Conservation (phyloP, 2,329 filamentous ascomycete genomes). For the Pyrenophora graminea region DNA sequence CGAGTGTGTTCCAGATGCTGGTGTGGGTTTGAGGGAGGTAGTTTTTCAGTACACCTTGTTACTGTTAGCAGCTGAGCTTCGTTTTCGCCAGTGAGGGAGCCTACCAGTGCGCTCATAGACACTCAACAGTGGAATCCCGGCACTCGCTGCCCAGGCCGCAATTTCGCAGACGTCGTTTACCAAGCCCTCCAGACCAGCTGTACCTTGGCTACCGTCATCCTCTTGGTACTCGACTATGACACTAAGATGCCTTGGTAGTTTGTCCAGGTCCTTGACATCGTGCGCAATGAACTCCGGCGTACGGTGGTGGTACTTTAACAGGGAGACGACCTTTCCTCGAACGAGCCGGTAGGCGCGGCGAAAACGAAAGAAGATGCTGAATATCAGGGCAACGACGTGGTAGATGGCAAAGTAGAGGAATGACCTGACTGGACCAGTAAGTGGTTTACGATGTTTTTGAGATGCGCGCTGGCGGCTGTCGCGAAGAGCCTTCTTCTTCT, state of each 20-base stretch:
- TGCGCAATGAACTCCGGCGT: constrained; percentile 90
- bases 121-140: constrained; percentile 83
- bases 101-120: constrained; percentile 90
- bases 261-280: constrained; percentile 75
- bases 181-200: constrained; percentile 77
- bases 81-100: constrained; percentile 23
- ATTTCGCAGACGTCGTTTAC: constrained; percentile 92
- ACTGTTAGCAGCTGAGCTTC: constrained; percentile 3
- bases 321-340: constrained; percentile 74
- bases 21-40: constrained; percentile 85
- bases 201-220: constrained; percentile 62
- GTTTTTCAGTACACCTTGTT: constrained; percentile 79
- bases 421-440: constrained; percentile 62
- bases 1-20: constrained; percentile 76
- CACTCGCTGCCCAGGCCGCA: constrained; percentile 88
- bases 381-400: constrained; percentile 74
- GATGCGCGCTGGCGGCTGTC: constrained; percentile 18
- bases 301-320: constrained; percentile 93
- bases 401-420: constrained; percentile 71
- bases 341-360: constrained; percentile 80
- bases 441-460: constrained; percentile 24
- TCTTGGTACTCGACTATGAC: constrained; percentile 78
- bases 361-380: constrained; percentile 84
- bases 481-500: constrained; percentile 17
- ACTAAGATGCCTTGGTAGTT: constrained; percentile 83